Percentiles rank a stretch among this genome's conserved stretches.
Conservation (phyloP, 108 stramenopile genomes). For the Conticribra weissflogii region DNA sequence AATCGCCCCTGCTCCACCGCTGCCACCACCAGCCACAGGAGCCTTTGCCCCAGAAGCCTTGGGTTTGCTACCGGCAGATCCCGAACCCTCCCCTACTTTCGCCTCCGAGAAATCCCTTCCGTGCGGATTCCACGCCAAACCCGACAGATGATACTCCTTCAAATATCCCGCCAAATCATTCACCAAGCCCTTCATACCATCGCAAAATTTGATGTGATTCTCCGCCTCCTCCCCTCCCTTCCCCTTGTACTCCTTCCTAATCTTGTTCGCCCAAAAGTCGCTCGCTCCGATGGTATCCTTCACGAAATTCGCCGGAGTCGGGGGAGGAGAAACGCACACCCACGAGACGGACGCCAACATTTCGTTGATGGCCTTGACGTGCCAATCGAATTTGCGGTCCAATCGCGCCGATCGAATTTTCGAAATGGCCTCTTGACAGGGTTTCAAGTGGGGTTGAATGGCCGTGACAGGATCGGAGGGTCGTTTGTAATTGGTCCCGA, state of each 20-base stretch:
- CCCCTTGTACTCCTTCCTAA: constrained; percentile 91
- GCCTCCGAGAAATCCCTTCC: constrained; percentile 83
- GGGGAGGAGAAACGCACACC: constrained; percentile 69
- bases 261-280: constrained; percentile 97
- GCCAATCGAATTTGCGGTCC: constrained; percentile 78
- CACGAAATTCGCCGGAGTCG: constrained; percentile 71
- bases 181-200: constrained; percentile 82
- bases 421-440: constrained; percentile 64
- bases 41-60: constrained; percentile 17
- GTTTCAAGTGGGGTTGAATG: constrained; percentile 61
- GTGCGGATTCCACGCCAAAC: constrained; percentile 86
- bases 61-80: constrained; percentile 46
- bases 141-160: constrained; percentile 90
- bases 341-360: constrained; percentile 78
- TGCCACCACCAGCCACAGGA: constrained; percentile 19
- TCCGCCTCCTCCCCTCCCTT: constrained; percentile 75
- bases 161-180: constrained; percentile 83
- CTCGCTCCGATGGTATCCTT: constrained; percentile 86
- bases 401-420: constrained; percentile 62
- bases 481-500: constrained; percentile 68
- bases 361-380: constrained; percentile 80
- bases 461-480: constrained; percentile 48
- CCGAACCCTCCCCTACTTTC: constrained; percentile 51
- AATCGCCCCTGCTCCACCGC: constrained; percentile 62
- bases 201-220: constrained; percentile 91